Conservation (phyloP, 2,329 filamentous ascomycete species). For the Bipolaris cookei region DNA sequence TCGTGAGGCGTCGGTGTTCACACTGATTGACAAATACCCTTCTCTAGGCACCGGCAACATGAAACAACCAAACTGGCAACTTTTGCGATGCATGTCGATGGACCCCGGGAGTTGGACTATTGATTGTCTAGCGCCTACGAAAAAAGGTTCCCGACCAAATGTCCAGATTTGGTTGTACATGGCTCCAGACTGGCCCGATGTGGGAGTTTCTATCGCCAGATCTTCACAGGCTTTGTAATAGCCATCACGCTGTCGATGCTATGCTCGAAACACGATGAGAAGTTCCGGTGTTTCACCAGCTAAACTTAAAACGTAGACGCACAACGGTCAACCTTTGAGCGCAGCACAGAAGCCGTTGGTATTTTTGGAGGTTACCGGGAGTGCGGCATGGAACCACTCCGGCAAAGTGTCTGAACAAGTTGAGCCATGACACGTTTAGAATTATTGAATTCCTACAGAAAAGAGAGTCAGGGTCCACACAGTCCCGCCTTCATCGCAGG, state of each 20-base stretch:
- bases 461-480: neutral
- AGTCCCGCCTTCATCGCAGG: neutral
- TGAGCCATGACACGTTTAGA: constrained; percentile 16
- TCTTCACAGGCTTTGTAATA: neutral
- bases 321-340: constrained; percentile 13
- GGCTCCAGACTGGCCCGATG: neutral
- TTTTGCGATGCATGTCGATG: neutral
- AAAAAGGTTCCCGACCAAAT: neutral
- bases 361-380: constrained; percentile 2
- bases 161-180: constrained; percentile 6
- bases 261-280: constrained; percentile 13
- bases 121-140: constrained; percentile 3
- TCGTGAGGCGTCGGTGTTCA: neutral
- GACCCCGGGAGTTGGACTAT: constrained; percentile 10
- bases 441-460: constrained; percentile 10
- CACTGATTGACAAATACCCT: neutral
- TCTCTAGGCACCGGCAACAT: constrained; percentile 4
- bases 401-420: constrained; percentile 9
- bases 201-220: constrained; percentile 5
- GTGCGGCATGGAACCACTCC: constrained; percentile 1
- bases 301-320: constrained; percentile 13
- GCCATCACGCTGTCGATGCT: neutral
- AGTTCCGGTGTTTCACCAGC: constrained; percentile 17
- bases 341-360: constrained; percentile 5
- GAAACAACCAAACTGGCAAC: constrained; percentile 12